phyloP scores from a whole-genome alignment of 176 grass and related monocot genomes.

The Phoenix dactylifera region DNA sequence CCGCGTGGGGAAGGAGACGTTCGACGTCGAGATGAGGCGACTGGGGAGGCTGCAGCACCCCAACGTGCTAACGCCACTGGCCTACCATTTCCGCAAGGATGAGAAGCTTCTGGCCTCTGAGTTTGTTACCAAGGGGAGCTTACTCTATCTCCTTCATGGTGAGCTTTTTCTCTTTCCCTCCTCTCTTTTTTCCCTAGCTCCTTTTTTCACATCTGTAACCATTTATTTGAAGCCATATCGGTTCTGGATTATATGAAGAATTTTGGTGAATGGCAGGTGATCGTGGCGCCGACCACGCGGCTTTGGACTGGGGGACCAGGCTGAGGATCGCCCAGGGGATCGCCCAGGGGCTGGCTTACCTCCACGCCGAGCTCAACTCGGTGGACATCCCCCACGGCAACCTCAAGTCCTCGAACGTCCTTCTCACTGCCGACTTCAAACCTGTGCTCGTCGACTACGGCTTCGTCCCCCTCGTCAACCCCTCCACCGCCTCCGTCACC shows the following conservation, averaged over 20 bases:
- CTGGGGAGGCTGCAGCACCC: slow-evolving; percentile 46
- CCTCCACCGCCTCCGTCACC: slow-evolving; percentile 7
- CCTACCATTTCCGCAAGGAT: slow-evolving; percentile 66
- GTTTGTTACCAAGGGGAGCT: slow-evolving; percentile 87
- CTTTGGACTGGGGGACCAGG: slow-evolving; percentile 58
- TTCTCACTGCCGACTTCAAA: slow-evolving; percentile 70
- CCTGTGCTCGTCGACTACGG: slow-evolving; percentile 87
- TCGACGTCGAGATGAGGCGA: slow-evolving; percentile 55
- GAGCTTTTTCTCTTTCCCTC: neutral
- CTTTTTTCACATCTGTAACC: too few relatives aligned
- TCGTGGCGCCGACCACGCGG: slow-evolving; percentile 62
- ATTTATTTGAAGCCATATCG: too few relatives aligned
- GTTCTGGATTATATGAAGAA: neutral
- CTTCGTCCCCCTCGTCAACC: slow-evolving; percentile 41
- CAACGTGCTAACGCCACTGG: slow-evolving; percentile 65
- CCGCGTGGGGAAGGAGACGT: slow-evolving; percentile 43
- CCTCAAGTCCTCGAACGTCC: slow-evolving; percentile 86
- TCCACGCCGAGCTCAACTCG: slow-evolving; percentile 37
- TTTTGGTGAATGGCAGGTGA: slow-evolving; percentile 30
- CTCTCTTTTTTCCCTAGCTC: too few relatives aligned
- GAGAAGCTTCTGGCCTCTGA: slow-evolving; percentile 84
- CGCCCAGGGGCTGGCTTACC: slow-evolving; percentile 40
- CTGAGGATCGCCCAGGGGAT: slow-evolving; percentile 53
- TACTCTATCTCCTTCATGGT: slow-evolving; percentile 85
- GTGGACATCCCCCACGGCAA: slow-evolving; percentile 64